Evolutionary conservation across 192 early-diverging fungal genomes (phyloP).

Genomic region (Entomortierella beljakovae): DNA sequence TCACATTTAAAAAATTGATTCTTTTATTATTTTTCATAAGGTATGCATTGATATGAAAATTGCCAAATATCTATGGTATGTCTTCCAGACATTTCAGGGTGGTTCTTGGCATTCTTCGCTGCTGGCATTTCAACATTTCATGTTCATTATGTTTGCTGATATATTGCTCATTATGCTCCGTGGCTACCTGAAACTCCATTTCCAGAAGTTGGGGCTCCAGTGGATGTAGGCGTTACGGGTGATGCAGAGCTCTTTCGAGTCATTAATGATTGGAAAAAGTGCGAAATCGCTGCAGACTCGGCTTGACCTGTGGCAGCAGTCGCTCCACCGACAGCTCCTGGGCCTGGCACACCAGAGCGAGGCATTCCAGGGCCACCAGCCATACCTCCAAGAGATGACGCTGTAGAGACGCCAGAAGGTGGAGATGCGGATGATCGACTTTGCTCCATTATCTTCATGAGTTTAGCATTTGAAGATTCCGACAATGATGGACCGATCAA

Average conservation of each 20-base stretch:
- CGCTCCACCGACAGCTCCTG: conserved; percentile 21
- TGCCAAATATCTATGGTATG: too few species aligned
- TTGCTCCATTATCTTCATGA: conserved; percentile 29
- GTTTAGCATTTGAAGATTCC: conserved; percentile 1
- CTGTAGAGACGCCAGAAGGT: background rate
- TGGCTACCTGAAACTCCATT: conserved; percentile 9
- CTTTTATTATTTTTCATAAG: too few species aligned
- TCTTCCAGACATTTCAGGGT: too few species aligned
- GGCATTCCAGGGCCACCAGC: conserved; percentile 8
- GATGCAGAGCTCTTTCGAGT: conserved; percentile 61
- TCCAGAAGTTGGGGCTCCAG: background rate
- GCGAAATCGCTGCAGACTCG: conserved; percentile 85
- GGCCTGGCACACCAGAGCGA: background rate
- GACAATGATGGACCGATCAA: conserved; percentile 37
- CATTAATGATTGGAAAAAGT: conserved; percentile 92
- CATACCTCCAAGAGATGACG: background rate
- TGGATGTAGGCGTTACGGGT: background rate
- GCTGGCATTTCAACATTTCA: too few species aligned
- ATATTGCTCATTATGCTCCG: conserved; percentile 16
- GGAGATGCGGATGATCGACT: conserved; percentile 15
- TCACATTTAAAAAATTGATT: too few species aligned
- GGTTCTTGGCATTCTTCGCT: too few species aligned
- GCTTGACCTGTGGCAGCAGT: conserved; percentile 37
- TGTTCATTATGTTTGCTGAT: background rate
- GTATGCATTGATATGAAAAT: too few species aligned